Base-by-base conservation (phyloP, 2,329 filamentous ascomycete genomes). In the Nothopassalora personata region DNA sequence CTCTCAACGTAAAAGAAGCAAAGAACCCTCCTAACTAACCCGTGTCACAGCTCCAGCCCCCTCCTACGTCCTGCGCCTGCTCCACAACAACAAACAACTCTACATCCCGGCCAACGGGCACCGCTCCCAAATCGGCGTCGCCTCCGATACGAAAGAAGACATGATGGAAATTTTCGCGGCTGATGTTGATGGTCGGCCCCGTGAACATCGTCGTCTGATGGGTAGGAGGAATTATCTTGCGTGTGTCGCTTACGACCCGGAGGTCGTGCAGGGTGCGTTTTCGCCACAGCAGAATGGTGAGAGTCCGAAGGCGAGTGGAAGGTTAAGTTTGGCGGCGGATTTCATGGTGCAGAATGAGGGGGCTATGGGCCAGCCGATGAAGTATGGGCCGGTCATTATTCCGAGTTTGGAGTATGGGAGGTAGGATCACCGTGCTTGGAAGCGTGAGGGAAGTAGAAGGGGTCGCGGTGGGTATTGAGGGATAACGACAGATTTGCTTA, bases 111-210 rank as follows among this genome's bases (percentile, higher is more conserved):
- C 84, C 56, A 99, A 99, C 74, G 93, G 93, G n/a, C 83, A 86
- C 66, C 80, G 84, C 64, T 83, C 79, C 60, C 81, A 82, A 1
- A 60, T 66, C 47, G 57, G 56, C 27, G 83, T 84, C 64, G 86
- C 88, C 0, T 88, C 87, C 1, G 94, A 99, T 73, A 99, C 94
- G 50, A 97, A 99, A 76, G 94, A 99, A 75, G 94, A 99, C 76
- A 99, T 99, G 94, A 96, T 99, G 89, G 94, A 99, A 79, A 95
- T 99, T 66, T 99, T 99, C 82, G 91, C 94, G 69, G 90, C 88
- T 7, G 94, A 99, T 68, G 91, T 94, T 15, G 90, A 87, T 56
- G 93, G 94, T n/a, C 80, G 85, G 36, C 80, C 86, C 0, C 83
- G 92, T 50, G 93, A 97, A 74, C 81, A 92, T 71, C 92, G 92